Base-by-base conservation (phyloP, 75 land plant genomes). In the Ceratopteris richardii region DNA sequence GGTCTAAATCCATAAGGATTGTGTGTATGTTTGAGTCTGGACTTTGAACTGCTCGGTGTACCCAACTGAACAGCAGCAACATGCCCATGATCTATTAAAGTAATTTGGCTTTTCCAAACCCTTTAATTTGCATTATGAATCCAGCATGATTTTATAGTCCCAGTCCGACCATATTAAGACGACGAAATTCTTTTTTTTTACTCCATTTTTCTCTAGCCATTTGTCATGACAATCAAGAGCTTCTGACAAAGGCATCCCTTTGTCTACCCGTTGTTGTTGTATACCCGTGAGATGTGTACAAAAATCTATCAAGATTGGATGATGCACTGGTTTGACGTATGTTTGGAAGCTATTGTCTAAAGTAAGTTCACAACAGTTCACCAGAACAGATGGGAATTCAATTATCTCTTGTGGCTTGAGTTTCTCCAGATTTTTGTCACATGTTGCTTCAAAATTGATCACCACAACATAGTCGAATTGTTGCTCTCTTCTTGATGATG, bases 401-500 rank as follows among this genome's bases (percentile, higher is more conserved):
- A 90, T 84, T n/a, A 90, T 87, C 73, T 90, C 96, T 50, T 90
- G 96, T 6, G 96, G 96, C 33, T 70, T 58, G 16, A 79, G 69
- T 50, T 57, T 23, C 10, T 31, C 66, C 25, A 50, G 66, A 9
- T 68, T 80, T 36, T 64, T 76, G 72, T 84, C 96, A 62, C 96
- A 90, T 0, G 96, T 90, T 56, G 94, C 94, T 59, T 90, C 96
- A 78, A 90, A 90, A 63, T 90, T 93, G 66, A 90, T 87, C 17
- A 88, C 96, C 72, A 90, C 88, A 62, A 87, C 84, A 65, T 87
- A 90, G 29, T 84, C 96, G 77, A 90, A 84, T 9, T 85, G 83
- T 65, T 85, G 85, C 69, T 69, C 16, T 39, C 42, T 48, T 14
- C 9, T 9, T 10, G 42, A 10, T 40, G 13, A 9, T 40, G 42